Percentiles rank a stretch among this genome's conserved stretches.
phyloP scores from a whole-genome alignment of 2,329 filamentous ascomycete genomes.

The Arthroderma sp. region DNA sequence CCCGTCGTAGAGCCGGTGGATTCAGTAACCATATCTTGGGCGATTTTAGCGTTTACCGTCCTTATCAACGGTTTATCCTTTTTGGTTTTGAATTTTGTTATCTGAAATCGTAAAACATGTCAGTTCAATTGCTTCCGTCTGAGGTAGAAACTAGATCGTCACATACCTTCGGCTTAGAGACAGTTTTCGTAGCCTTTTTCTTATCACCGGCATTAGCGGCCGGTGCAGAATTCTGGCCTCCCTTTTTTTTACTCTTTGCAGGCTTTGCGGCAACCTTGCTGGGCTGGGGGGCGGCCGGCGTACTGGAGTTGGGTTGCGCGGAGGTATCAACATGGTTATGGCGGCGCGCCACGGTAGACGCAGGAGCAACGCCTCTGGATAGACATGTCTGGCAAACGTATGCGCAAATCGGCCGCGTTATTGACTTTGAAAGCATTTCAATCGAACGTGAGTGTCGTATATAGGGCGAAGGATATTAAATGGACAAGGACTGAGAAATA shows the following conservation, averaged over 20 bases:
- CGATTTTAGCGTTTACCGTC: not conserved
- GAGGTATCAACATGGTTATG: not conserved
- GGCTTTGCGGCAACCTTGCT: not conserved
- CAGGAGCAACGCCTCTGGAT: constrained; percentile 4
- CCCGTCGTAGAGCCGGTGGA: not conserved
- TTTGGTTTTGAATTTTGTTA: not conserved
- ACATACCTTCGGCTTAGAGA: not conserved
- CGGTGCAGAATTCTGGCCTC: not conserved
- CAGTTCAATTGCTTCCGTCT: not conserved
- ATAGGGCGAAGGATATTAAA: not conserved
- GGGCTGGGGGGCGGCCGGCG: not conserved
- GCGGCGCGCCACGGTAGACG: not conserved
- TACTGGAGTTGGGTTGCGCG: not conserved
- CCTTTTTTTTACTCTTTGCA: not conserved
- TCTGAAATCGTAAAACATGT: not conserved
- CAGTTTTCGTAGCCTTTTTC: not conserved
- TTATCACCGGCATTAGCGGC: not conserved
- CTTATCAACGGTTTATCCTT: not conserved
- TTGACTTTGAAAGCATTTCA: constrained; percentile 28
- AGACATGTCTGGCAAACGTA: constrained; percentile 28
- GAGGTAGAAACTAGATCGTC: not conserved
- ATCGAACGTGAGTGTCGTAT: not conserved
- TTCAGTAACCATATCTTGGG: not conserved
- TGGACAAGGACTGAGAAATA: not conserved
- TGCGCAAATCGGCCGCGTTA: constrained; percentile 25